These are phyloP conservation scores for Skeletonema menzelii DNA, from an alignment of 108 stramenopile genomes.

Conservation along the genomic window DNA sequence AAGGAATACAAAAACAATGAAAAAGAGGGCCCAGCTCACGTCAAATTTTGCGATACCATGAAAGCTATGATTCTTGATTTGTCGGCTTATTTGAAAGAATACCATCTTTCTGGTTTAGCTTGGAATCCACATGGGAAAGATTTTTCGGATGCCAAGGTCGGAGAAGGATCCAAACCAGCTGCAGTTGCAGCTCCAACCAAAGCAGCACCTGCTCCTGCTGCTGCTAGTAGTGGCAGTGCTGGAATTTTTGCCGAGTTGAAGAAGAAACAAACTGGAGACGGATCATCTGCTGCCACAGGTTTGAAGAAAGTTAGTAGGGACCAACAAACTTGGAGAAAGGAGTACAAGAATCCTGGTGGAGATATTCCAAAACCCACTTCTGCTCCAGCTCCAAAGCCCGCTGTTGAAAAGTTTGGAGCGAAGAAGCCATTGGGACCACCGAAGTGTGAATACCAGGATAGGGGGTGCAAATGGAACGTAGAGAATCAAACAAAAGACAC, in stretches of 20 bases:
- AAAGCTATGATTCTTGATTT: slow-evolving; percentile 80
- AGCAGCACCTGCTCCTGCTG: slow-evolving; percentile 5
- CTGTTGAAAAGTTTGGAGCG: slow-evolving; percentile 25
- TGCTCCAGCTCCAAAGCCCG: background rate
- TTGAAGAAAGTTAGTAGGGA: slow-evolving; percentile 93
- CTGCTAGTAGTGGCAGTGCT: slow-evolving; percentile 36
- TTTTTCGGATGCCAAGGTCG: slow-evolving; percentile 70
- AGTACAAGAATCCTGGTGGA: slow-evolving; percentile 72
- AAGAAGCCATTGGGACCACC: slow-evolving; percentile 77
- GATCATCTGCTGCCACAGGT: slow-evolving; percentile 87
- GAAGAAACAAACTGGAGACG: slow-evolving; percentile 69
- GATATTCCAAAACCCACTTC: slow-evolving; percentile 19
- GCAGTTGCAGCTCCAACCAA: slow-evolving; percentile 30
- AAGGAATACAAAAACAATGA: slow-evolving; percentile 90
- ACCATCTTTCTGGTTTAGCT: slow-evolving; percentile 89
- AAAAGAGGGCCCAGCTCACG: slow-evolving; percentile 71
- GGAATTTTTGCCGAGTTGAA: slow-evolving; percentile 72
- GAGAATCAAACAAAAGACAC: slow-evolving; percentile 91
- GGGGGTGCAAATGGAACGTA: slow-evolving; percentile 92
- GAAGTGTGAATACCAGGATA: slow-evolving; percentile 84
- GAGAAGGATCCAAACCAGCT: slow-evolving; percentile 44
- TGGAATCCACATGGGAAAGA: slow-evolving; percentile 89
- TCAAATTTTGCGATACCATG: slow-evolving; percentile 88
- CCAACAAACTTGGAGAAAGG: slow-evolving; percentile 95
- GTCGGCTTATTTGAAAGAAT: slow-evolving; percentile 81